Conservation (phyloP, 441 rosid species). For the Eutrema salsugineum region DNA sequence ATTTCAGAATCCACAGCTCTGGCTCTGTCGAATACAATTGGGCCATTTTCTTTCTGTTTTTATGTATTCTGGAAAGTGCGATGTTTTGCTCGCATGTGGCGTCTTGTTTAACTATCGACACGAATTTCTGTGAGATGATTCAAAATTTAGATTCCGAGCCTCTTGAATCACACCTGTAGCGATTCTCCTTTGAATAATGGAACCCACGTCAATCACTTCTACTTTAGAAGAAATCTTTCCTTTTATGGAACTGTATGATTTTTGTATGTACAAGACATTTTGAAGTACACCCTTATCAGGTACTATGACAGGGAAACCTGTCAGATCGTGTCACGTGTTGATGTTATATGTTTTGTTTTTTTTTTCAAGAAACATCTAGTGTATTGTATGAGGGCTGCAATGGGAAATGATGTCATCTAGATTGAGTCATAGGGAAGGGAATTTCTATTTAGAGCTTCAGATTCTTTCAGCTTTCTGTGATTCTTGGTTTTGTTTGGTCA, state of each 20-base stretch:
- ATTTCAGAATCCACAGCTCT: neutral
- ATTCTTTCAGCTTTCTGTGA: conserved; percentile 15
- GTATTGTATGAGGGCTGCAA: neutral
- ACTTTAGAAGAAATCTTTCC: neutral
- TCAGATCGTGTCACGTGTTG: conserved; percentile 15
- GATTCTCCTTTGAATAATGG: neutral
- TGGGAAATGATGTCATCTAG: neutral
- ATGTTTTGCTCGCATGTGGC: neutral
- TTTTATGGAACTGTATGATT: neutral
- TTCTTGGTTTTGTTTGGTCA: neutral
- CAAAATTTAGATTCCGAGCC: neutral
- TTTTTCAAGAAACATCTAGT: neutral
- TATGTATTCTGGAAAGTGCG: neutral
- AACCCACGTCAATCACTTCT: neutral
- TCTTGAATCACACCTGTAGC: no score
- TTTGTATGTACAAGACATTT: neutral
- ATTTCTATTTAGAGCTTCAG: neutral
- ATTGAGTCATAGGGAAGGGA: neutral
- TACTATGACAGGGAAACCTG: neutral
- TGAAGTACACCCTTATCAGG: neutral
- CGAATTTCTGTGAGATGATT: neutral
- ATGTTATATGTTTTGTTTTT: no score
- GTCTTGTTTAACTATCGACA: neutral
- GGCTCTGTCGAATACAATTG: neutral
- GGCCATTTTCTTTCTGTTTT: neutral